Evolutionary conservation across 768 basidiomycete species (phyloP).

Genomic region (Ramaria rubella): DNA sequence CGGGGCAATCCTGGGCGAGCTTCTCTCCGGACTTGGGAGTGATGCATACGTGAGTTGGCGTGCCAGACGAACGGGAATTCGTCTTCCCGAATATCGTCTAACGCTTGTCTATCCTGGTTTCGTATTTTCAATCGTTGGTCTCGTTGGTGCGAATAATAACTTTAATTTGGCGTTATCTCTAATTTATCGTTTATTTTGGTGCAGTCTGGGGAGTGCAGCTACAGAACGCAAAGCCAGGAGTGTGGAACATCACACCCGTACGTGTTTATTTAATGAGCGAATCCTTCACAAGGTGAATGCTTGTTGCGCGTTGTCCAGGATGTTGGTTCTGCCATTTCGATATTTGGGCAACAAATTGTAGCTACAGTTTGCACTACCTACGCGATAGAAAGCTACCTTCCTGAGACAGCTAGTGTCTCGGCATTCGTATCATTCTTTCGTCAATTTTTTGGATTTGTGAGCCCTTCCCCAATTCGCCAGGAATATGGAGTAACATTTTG

Average conservation of each 20-base stretch:
- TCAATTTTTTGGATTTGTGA: background rate
- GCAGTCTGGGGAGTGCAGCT: conserved; percentile 5
- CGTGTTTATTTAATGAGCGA: background rate
- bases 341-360: conserved; percentile 7
- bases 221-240: background rate
- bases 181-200: background rate
- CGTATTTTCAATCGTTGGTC: conserved; percentile 13
- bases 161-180: background rate
- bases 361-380: conserved; percentile 1
- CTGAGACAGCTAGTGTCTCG: background rate
- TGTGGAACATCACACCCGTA: conserved; percentile 7
- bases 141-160: background rate
- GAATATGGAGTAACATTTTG: background rate
- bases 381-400: background rate
- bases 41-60: conserved; percentile 17
- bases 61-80: conserved; percentile 13
- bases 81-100: conserved; percentile 17
- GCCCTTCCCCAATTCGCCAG: background rate
- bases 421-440: background rate
- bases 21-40: conserved; percentile 16
- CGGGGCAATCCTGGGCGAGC: conserved; percentile 19
- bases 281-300: background rate
- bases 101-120: conserved; percentile 16
- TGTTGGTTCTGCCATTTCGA: background rate
- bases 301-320: background rate